These are phyloP conservation scores for Acanthamoeba royreba DNA, from an alignment of 208 protist genomes.

Conservation along the genomic window DNA sequence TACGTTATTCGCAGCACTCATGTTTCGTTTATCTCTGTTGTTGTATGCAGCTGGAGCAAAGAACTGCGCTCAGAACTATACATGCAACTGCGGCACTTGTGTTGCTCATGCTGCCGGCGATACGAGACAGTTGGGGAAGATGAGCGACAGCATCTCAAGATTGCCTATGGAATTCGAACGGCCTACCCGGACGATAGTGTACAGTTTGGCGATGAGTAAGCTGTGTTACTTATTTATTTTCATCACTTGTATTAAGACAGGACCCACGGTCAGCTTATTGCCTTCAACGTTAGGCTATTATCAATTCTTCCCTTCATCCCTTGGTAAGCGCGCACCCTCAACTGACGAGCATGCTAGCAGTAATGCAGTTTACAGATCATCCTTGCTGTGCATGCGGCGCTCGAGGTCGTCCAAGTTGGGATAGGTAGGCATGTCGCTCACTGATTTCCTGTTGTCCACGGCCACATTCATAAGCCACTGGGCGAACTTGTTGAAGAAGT, in stretches of 20 bases:
- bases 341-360: background rate
- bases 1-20: background rate
- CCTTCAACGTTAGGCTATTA: background rate
- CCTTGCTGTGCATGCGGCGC: background rate
- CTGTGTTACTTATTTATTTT: background rate
- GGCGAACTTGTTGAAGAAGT: background rate
- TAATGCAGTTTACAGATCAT: background rate
- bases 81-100: background rate
- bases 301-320: background rate
- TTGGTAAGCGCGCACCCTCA: background rate
- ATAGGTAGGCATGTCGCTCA: background rate
- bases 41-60: background rate
- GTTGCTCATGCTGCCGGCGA: background rate
- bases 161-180: too few species aligned
- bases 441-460: constrained; percentile 6
- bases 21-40: background rate
- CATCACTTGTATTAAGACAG: background rate
- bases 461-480: constrained; percentile 12
- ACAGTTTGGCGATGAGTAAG: background rate
- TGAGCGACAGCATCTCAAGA: background rate
- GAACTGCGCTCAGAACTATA: background rate
- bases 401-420: background rate
- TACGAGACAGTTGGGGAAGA: background rate
- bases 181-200: background rate
- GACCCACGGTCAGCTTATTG: too few species aligned